phyloP scores from a whole-genome alignment of 306 rosid species.

The Cucurbita ficifolia region DNA sequence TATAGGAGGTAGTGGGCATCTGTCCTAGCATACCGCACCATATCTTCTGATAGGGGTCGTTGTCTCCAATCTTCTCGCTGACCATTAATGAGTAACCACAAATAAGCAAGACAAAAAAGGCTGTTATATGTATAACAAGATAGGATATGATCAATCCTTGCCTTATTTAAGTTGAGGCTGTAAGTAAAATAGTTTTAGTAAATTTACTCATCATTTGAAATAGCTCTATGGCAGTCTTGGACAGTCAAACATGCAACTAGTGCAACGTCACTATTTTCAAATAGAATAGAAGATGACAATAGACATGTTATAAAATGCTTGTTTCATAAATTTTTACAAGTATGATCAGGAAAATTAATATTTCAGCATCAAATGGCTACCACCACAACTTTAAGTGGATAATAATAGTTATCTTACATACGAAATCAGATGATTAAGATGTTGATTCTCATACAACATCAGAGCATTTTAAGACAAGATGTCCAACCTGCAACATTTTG shows the following conservation, averaged over 20 bases:
- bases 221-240: neutral
- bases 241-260: neutral
- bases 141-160: neutral
- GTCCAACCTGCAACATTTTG: slow-evolving; percentile 79
- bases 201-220: neutral
- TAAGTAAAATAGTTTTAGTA: neutral
- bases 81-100: slow-evolving; percentile 14
- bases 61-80: slow-evolving; percentile 99
- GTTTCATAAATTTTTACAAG: neutral
- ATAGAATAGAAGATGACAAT: neutral
- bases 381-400: neutral
- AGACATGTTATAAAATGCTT: neutral
- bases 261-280: neutral
- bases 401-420: neutral
- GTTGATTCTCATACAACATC: slow-evolving; percentile 1
- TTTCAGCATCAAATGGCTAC: neutral
- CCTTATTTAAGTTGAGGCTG: neutral
- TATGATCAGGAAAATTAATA: neutral
- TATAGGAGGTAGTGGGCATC: slow-evolving; percentile 86
- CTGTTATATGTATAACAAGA: neutral
- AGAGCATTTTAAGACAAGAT: neutral
- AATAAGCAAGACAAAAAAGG: neutral
- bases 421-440: neutral
- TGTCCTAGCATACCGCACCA: slow-evolving; percentile 76
- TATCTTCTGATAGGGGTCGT: slow-evolving; percentile 71